Evolutionary conservation across 108 stramenopile genomes (phyloP).

Genomic region (Cylindrotheca fusiformis): DNA sequence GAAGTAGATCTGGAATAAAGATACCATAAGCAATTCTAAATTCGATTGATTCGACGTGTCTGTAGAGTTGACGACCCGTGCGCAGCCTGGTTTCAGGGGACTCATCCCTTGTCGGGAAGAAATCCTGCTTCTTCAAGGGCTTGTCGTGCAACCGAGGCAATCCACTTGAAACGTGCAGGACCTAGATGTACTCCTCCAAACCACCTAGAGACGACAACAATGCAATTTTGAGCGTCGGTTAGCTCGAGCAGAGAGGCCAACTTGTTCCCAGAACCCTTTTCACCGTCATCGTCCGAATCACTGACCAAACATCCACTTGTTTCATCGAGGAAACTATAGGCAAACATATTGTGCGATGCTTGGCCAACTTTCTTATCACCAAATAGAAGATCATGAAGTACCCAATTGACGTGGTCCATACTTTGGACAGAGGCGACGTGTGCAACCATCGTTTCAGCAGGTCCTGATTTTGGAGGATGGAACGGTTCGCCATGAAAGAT

Average conservation of each 20-base stretch:
- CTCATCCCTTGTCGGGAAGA: slow-evolving; percentile 1
- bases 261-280: slow-evolving; percentile 78
- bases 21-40: too few species aligned
- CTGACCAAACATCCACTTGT: slow-evolving; percentile 11
- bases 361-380: slow-evolving; percentile 58
- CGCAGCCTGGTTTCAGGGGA: too few species aligned
- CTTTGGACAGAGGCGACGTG: slow-evolving; percentile 51
- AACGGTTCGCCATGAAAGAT: slow-evolving; percentile 53
- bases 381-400: slow-evolving; percentile 49
- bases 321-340: slow-evolving; percentile 60
- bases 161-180: slow-evolving; percentile 83
- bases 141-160: slow-evolving; percentile 70
- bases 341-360: slow-evolving; percentile 87
- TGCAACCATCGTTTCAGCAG: slow-evolving; percentile 54
- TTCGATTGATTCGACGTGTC: too few species aligned
- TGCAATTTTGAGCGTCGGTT: slow-evolving; percentile 62
- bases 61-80: too few species aligned
- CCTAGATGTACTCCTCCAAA: slow-evolving; percentile 87
- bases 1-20: too few species aligned
- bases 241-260: slow-evolving; percentile 78
- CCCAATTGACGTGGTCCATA: slow-evolving; percentile 66
- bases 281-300: slow-evolving; percentile 95
- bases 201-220: slow-evolving; percentile 91
- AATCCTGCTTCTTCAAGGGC: slow-evolving; percentile 45
- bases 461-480: slow-evolving; percentile 61